Evolutionary conservation across 345 rosid species (phyloP), one percentile per base, ranked within the genome.

Genomic region (Arabidopsis suecica): DNA sequence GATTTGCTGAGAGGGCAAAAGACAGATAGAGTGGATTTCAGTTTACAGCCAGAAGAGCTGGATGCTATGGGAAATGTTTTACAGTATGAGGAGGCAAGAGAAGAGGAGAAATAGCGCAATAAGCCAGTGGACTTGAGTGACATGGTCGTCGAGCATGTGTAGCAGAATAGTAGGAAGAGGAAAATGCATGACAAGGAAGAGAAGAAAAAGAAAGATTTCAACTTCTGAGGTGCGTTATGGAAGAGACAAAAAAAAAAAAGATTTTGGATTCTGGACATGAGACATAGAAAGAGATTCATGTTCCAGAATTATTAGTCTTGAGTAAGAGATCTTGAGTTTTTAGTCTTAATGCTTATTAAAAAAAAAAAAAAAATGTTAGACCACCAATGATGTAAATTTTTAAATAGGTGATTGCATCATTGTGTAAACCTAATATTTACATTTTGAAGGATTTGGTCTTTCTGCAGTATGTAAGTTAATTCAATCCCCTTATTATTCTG

Each of bases 81-180:
- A 37, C 93, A 93, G 98, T 96, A 92, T 5, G 98, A 91, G 86
- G 99, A 93, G 83, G 99, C 99, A 23, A 84, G 99, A 69, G 98
- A 96, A 74, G 98, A 93, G 79, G 99, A 91, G 86, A 96, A 96
- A 73, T 57, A 80, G 48, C 96, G 96, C 23, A 96, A 88, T 82
- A 95, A 93, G 75, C 89, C 85, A n/a, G 97, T 88, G 79, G 97
- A 96, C 68, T 93, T 96, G 82, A 93, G 98, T 74, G 98, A 96
- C 79, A 96, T 96, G 99, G 99, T 96, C 41, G 93, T 96, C 1
- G 98, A 96, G 68, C 68, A 62, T n/a, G 68, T 44, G 68, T 50
- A 54, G 59, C 93, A 95, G 98, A 95, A 95, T 51, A 91, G 88
- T 82, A 93, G 91, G 86, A 95, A 90, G 79, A 82, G 98, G 84